These are phyloP conservation scores for Populus trichocarpa DNA, from an alignment of 441 rosid species.

Conservation along the genomic window DNA sequence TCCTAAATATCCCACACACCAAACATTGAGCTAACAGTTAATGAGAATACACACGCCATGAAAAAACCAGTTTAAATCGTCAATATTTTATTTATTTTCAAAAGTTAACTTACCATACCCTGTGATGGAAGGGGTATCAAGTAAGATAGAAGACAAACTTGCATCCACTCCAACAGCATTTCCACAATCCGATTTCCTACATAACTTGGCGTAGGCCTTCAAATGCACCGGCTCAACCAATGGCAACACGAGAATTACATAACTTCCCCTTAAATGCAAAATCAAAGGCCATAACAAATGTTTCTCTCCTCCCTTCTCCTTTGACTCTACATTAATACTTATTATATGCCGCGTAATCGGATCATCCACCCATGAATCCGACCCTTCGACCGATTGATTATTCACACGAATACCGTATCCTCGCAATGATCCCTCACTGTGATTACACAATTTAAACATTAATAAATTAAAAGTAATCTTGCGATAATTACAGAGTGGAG, in stretches of 20 bases:
- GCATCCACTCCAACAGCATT: constrained; percentile 64
- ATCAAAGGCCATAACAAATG: constrained; percentile 74
- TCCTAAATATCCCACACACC: too few relatives aligned
- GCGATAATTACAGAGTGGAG: not conserved
- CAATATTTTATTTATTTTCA: not conserved
- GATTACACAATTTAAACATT: constrained; percentile 9
- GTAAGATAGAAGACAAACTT: constrained; percentile 72
- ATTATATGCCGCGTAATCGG: constrained; percentile 86
- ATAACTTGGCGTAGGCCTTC: constrained; percentile 47
- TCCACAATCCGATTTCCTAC: constrained; percentile 74
- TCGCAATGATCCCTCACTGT: constrained; percentile 79
- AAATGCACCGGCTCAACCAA: constrained; percentile 72
- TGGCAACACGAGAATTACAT: constrained; percentile 64
- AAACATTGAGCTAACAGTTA: too few relatives aligned
- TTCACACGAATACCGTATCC: constrained; percentile 72
- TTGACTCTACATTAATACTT: constrained; percentile 46
- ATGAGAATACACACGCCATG: too few relatives aligned
- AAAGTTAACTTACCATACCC: constrained; percentile 68
- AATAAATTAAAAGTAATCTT: not conserved
- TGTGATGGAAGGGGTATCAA: constrained; percentile 92
- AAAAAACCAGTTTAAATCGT: too few relatives aligned
- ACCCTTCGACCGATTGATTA: constrained; percentile 62
- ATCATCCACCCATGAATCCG: constrained; percentile 96
- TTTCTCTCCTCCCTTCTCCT: constrained; percentile 46
- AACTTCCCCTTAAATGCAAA: constrained; percentile 63